Conservation (phyloP, 2,329 filamentous ascomycete genomes). For the Talaromyces sp. region DNA sequence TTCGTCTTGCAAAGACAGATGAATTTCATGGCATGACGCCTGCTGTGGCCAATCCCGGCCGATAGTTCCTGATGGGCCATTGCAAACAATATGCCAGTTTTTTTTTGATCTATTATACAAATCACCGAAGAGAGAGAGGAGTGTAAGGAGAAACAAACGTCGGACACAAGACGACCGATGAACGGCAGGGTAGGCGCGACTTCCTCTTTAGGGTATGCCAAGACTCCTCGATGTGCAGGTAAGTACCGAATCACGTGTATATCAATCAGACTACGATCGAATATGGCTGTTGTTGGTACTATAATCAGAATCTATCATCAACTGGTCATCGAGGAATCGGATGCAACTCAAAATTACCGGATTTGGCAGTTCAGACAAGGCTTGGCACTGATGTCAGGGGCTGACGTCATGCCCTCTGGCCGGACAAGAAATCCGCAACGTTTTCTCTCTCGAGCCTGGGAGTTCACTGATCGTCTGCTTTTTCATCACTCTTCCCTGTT, state of each 20-base stretch:
- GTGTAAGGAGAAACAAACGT: too few relatives aligned
- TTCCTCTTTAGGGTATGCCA: background rate
- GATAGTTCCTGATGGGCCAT: background rate
- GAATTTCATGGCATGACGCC: background rate
- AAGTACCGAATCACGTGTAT: too few relatives aligned
- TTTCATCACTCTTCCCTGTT: background rate
- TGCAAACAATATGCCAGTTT: background rate
- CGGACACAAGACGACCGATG: too few relatives aligned
- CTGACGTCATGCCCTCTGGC: background rate
- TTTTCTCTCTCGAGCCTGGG: background rate
- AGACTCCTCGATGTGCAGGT: background rate
- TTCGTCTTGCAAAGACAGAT: background rate
- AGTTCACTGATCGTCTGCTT: background rate
- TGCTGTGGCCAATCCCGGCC: background rate
- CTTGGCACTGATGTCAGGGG: background rate
- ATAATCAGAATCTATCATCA: background rate
- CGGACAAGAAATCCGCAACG: background rate
- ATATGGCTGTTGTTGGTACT: background rate
- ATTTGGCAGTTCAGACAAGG: background rate
- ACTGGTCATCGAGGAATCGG: background rate
- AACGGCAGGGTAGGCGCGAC: background rate
- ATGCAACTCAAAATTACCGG: background rate
- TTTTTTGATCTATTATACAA: too few relatives aligned
- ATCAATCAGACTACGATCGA: background rate
- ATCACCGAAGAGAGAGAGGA: too few relatives aligned